These are phyloP conservation scores for Coffea eugenioides DNA, from an alignment of 257 asterid genomes.

Conservation along the genomic window DNA sequence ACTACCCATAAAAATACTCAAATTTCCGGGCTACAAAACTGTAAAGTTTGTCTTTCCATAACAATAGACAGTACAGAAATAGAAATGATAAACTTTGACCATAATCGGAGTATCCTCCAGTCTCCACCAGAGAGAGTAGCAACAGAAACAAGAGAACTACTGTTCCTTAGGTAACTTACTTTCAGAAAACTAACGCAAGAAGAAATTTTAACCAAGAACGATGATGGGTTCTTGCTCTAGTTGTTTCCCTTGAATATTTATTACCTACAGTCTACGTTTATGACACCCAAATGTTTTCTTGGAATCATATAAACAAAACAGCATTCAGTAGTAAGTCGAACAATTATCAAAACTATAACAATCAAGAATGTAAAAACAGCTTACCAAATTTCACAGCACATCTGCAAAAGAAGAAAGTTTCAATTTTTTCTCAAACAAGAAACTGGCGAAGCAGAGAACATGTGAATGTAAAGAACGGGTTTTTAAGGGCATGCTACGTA, in stretches of 20 bases:
- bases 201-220: not conserved
- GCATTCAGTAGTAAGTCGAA: not conserved
- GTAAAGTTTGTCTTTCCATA: not conserved
- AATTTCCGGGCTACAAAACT: not conserved
- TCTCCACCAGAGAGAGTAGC: not conserved
- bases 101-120: not conserved
- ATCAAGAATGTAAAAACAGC: conserved; percentile 4
- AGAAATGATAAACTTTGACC: not conserved
- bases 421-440: not conserved
- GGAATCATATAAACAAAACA: not conserved
- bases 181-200: not conserved
- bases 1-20: not conserved
- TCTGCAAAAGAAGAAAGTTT: too few relatives aligned
- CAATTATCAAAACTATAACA: not conserved
- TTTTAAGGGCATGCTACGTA: not conserved
- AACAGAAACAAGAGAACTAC: not conserved
- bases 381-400: conserved; percentile 1
- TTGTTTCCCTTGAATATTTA: not conserved
- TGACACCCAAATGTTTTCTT: not conserved
- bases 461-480: not conserved
- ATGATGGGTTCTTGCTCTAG: not conserved
- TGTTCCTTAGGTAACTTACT: too few relatives aligned
- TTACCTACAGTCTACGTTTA: not conserved
- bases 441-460: not conserved
- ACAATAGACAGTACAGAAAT: not conserved